These are phyloP conservation scores for Emmonsia crescens DNA, from an alignment of 2,329 filamentous ascomycete genomes.

Conservation along the genomic window DNA sequence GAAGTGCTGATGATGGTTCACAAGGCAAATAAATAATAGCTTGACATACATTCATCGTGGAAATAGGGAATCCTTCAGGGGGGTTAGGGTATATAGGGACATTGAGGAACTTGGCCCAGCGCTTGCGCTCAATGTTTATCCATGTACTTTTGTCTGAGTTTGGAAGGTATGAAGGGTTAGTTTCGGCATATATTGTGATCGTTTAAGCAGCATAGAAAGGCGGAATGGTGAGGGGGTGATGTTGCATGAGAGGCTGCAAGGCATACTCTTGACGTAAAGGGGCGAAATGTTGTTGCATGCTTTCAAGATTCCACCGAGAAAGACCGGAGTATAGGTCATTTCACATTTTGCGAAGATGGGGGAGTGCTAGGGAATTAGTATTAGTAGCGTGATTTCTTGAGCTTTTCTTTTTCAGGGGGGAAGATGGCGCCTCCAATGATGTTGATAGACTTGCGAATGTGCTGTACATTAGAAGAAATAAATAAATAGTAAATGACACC, in stretches of 20 bases:
- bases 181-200: neutral
- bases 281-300: constrained; percentile 44
- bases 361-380: constrained; percentile 36
- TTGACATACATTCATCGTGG: constrained; percentile 23
- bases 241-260: neutral
- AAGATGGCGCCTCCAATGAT: no score
- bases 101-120: constrained; percentile 44
- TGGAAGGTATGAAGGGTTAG: neutral
- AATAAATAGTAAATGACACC: neutral
- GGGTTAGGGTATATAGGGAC: constrained; percentile 39
- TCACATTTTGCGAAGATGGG: constrained; percentile 45
- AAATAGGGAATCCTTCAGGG: constrained; percentile 44
- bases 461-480: neutral
- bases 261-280: constrained; percentile 45
- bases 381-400: neutral
- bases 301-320: constrained; percentile 51
- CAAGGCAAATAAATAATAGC: neutral
- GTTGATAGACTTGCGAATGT: neutral
- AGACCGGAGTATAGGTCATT: constrained; percentile 47
- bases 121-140: constrained; percentile 43
- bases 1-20: neutral
- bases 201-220: neutral
- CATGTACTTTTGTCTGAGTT: constrained; percentile 48
- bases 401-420: neutral
- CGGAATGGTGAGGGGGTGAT: neutral